Evolutionary conservation across 768 basidiomycete species (phyloP), one percentile per base, ranked within the genome.

Genomic region (Clitopilus hobsonii): DNA sequence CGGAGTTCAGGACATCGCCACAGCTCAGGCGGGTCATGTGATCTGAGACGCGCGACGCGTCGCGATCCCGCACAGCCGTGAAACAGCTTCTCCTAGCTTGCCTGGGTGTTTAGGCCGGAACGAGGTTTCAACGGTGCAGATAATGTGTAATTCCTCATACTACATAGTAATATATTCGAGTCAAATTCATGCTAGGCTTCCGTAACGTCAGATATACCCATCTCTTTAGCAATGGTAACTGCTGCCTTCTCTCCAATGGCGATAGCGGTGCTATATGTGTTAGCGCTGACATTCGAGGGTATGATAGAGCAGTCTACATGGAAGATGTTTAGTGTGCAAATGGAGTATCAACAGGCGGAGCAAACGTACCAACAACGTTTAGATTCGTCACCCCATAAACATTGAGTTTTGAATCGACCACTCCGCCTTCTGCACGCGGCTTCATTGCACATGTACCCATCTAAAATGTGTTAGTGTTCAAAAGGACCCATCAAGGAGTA

Each of bases 211-310:
- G 51, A 53, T 29, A 70, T 68, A 8, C 69, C 69, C 32, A 77
- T 55, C n/a, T 85, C 85, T 53, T 84, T 72, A 1, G 78, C 80
- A 47, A 87, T 83, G 36, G 86, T 75, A 6, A 75, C 59, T 0
- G 84, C 82, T 0, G 83, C 83, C 65, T 86, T 86, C 66, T 86
- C 84, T 3, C 83, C 84, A 32, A 87, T 71, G 0, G 70, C 71
- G 11, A 78, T 61, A 5, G 74, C 72, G 0, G 74, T 74, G 52
- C 69, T 74, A 53, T 74, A 76, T 0, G 74, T 76, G 52, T 78
- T 77, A 1, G 73, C 69, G 10, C 67, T 69, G 11, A 76, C 72
- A 54, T 76, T 76, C 14, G 54, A 65, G 5, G 76, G 75, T 11
- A 67, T 55, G 28, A 77, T 74, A 54, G 73, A 74, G 50, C 71